Evolutionary conservation across 1,139 yeast genomes (phyloP).

Genomic region (Blastobotrys arbuscula): DNA sequence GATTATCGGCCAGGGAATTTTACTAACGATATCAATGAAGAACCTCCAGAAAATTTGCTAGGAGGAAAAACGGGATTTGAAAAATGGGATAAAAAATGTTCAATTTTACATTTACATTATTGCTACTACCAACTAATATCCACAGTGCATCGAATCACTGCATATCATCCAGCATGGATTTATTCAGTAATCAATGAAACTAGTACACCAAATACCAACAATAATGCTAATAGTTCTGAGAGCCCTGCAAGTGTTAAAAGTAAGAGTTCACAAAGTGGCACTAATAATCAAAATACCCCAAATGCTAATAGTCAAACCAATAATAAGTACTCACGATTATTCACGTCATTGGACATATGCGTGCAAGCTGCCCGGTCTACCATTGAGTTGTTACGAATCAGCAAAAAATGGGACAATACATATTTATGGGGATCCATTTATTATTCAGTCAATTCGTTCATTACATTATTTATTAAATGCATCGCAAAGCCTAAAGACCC

Average conservation of each 20-base stretch:
- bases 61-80: background rate
- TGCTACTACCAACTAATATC: slow-evolving; percentile 26
- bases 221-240: no score
- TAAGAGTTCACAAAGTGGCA: slow-evolving; percentile 10
- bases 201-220: background rate
- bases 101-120: slow-evolving; percentile 19
- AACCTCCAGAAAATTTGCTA: slow-evolving; percentile 2
- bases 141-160: slow-evolving; percentile 29
- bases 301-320: background rate
- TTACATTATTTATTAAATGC: slow-evolving; percentile 27
- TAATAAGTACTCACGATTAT: slow-evolving; percentile 20
- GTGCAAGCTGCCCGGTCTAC: slow-evolving; percentile 24
- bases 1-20: slow-evolving; percentile 25
- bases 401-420: slow-evolving; percentile 17
- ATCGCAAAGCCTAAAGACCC: slow-evolving; percentile 24
- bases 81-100: slow-evolving; percentile 11
- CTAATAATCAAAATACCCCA: slow-evolving; percentile 22
- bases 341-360: slow-evolving; percentile 23
- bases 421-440: slow-evolving; percentile 20
- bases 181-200: slow-evolving; percentile 15
- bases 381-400: slow-evolving; percentile 17
- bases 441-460: slow-evolving; percentile 24
- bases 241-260: slow-evolving; percentile 4
- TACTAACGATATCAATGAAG: background rate
- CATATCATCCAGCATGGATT: slow-evolving; percentile 31